Percentiles rank a stretch among this genome's conserved stretches.
These are phyloP conservation scores for Capsella rubella DNA, from an alignment of 441 rosid species.

Conservation along the genomic window DNA sequence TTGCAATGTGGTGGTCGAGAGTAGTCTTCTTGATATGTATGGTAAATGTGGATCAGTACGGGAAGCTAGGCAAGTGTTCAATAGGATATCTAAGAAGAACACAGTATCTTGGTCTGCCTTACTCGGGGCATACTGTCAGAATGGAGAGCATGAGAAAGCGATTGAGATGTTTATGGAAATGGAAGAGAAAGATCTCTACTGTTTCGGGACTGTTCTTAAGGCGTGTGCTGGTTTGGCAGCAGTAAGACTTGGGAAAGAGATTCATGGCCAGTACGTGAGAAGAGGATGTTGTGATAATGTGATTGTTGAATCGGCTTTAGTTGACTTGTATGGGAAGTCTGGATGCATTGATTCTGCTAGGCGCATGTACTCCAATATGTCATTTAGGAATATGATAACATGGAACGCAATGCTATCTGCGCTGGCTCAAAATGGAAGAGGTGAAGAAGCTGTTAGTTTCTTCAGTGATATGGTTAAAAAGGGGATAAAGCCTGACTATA, in stretches of 20 bases:
- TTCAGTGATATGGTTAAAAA: slow-evolving; percentile 60
- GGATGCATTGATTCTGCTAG: slow-evolving; percentile 68
- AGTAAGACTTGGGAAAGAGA: slow-evolving; percentile 75
- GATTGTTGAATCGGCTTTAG: slow-evolving; percentile 82
- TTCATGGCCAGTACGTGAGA: slow-evolving; percentile 83
- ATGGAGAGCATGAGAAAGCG: slow-evolving; percentile 60
- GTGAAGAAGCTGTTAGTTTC: slow-evolving; percentile 61
- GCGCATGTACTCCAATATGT: slow-evolving; percentile 58
- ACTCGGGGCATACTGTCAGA: slow-evolving; percentile 84
- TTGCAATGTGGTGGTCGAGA: slow-evolving; percentile 70
- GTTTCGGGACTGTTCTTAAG: slow-evolving; percentile 84
- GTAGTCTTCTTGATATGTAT: slow-evolving; percentile 91
- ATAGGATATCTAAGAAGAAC: slow-evolving; percentile 70
- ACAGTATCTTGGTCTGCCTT: slow-evolving; percentile 77
- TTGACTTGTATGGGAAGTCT: slow-evolving; percentile 84
- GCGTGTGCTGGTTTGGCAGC: slow-evolving; percentile 86
- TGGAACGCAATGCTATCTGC: slow-evolving; percentile 89
- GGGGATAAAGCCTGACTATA: slow-evolving; percentile 67
- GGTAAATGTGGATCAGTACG: slow-evolving; percentile 72
- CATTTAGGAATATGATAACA: slow-evolving; percentile 64
- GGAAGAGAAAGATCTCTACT: slow-evolving; percentile 65
- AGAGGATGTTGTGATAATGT: slow-evolving; percentile 74
- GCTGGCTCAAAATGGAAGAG: slow-evolving; percentile 86
- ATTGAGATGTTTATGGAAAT: slow-evolving; percentile 62
- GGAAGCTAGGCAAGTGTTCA: slow-evolving; percentile 67